Evolutionary conservation across 176 grass and related monocot species (phyloP).

Genomic region (Raddia guianensis): DNA sequence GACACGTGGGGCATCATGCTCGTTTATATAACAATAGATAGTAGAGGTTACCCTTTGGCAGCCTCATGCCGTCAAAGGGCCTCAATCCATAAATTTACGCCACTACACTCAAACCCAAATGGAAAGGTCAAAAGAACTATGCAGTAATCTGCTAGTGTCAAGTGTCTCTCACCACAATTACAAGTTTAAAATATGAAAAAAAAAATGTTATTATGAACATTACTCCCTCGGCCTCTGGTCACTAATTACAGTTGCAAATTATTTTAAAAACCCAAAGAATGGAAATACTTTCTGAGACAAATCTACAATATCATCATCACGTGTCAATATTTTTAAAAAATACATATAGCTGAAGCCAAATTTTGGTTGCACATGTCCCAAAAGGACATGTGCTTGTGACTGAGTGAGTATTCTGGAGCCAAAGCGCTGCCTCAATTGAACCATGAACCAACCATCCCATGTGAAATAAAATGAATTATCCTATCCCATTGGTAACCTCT

Average conservation of each 20-base stretch:
- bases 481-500: background rate
- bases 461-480: slow-evolving; percentile 28
- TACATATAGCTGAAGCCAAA: too few species aligned
- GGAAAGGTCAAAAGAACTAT: slow-evolving; percentile 19
- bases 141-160: background rate
- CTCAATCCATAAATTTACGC: background rate
- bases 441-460: slow-evolving; percentile 19
- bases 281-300: too few species aligned
- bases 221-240: too few species aligned
- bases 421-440: background rate
- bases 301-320: too few species aligned
- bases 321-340: too few species aligned
- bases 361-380: too few species aligned
- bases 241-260: too few species aligned
- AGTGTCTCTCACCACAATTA: background rate
- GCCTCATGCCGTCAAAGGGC: background rate
- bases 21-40: too few species aligned
- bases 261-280: too few species aligned
- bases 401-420: background rate
- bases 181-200: background rate
- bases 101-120: background rate
- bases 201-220: background rate
- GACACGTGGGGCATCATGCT: too few species aligned
- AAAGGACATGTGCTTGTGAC: background rate
- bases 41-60: background rate